Conservation (phyloP, 805 yeast species). For the Citeromyces matritensis region DNA sequence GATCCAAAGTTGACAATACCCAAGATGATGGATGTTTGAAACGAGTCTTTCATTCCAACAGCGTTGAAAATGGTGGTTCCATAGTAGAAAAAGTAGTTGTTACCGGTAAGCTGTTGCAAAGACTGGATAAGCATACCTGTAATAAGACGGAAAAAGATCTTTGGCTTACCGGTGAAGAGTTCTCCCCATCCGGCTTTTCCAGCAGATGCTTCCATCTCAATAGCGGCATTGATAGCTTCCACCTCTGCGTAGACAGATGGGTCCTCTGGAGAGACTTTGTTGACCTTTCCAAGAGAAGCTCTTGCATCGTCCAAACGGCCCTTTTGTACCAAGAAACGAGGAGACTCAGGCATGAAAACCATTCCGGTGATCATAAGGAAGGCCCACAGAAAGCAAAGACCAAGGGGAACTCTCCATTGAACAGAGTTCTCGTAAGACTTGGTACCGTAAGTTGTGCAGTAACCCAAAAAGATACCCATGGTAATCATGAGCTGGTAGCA, state of each 20-base stretch:
- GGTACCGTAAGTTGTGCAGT: constrained; percentile 53
- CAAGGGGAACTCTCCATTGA: constrained; percentile 58
- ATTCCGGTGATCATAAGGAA: constrained; percentile 38
- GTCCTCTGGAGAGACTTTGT: constrained; percentile 18
- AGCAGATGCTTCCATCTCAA: constrained; percentile 30
- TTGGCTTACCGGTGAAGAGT: constrained; percentile 33
- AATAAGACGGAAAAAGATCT: constrained; percentile 20
- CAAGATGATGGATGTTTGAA: constrained; percentile 24
- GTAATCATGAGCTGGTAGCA: constrained; percentile 60
- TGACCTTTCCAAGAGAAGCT: constrained; percentile 30
- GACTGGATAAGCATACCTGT: constrained; percentile 43
- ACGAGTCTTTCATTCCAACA: constrained; percentile 30
- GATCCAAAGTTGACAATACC: constrained; percentile 30
- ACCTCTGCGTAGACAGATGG: constrained; percentile 16
- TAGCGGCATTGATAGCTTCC: constrained; percentile 23
- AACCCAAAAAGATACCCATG: constrained; percentile 57
- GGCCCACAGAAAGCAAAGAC: constrained; percentile 38
- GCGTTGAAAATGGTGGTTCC: constrained; percentile 47
- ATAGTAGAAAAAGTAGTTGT: constrained; percentile 59
- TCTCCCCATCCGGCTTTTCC: constrained; percentile 37
- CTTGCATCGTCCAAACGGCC: constrained; percentile 39
- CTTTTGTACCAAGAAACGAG: constrained; percentile 47
- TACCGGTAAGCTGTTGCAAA: constrained; percentile 62
- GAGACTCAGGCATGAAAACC: constrained; percentile 53
- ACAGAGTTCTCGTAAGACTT: constrained; percentile 31